Percentiles rank a stretch among this genome's conserved stretches.
Evolutionary conservation across 768 basidiomycete genomes (phyloP).

Genomic region (Lactifluus volemus): DNA sequence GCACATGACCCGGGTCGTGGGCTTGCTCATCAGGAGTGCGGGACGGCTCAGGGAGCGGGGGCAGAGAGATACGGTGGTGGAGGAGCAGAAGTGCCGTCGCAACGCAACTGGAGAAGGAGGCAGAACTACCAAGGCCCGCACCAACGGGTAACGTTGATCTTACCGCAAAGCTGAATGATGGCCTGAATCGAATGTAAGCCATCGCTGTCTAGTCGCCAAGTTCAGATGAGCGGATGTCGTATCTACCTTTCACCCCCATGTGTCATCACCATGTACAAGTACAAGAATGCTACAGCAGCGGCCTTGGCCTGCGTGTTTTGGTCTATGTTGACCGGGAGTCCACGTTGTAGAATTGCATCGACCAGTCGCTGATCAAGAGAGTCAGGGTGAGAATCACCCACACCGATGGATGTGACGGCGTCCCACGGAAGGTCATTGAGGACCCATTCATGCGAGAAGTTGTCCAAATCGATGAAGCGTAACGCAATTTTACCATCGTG

Average conservation of each 20-base stretch:
- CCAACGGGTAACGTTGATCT: conserved; percentile 89
- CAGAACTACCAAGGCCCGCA: conserved; percentile 94
- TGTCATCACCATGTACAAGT: conserved; percentile 81
- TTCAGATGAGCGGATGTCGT: conserved; percentile 22
- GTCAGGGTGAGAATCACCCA: conserved; percentile 49
- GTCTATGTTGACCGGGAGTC: conserved; percentile 29
- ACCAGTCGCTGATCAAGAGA: conserved; percentile 66
- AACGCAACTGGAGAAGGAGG: conserved; percentile 86
- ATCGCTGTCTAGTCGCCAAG: background rate
- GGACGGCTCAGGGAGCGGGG: conserved; percentile 41
- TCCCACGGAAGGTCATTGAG: conserved; percentile 74
- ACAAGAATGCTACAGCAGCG: conserved; percentile 73
- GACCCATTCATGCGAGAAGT: conserved; percentile 77
- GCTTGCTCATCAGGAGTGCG: conserved; percentile 21
- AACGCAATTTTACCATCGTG: conserved; percentile 65
- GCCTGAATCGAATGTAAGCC: conserved; percentile 35
- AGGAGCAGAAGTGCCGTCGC: conserved; percentile 74
- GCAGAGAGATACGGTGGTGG: conserved; percentile 55
- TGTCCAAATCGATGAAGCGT: conserved; percentile 69
- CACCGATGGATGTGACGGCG: conserved; percentile 44
- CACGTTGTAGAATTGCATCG: conserved; percentile 50
- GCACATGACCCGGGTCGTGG: conserved; percentile 42
- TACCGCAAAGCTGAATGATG: conserved; percentile 68
- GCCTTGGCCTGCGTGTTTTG: conserved; percentile 32
- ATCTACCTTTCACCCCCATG: conserved; percentile 44